phyloP scores from a whole-genome alignment of 1,139 yeast genomes.

The Scheffersomyces parashehatae region DNA sequence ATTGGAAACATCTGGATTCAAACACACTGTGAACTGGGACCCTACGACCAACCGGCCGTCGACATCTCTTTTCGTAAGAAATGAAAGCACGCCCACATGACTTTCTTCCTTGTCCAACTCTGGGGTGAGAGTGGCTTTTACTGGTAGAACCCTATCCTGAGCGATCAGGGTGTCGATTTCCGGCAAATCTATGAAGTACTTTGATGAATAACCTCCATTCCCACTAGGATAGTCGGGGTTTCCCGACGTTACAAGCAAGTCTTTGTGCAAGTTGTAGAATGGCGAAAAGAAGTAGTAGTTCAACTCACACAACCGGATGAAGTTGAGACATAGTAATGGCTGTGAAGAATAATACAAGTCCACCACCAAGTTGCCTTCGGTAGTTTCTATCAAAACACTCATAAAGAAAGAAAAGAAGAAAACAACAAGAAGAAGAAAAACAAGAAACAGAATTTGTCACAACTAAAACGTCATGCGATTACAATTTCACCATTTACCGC shows the following conservation, averaged over 20 bases:
- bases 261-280: constrained; percentile 41
- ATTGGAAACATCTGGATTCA: constrained; percentile 16
- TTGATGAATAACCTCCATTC: constrained; percentile 22
- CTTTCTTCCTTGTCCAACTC: constrained; percentile 16
- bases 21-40: constrained; percentile 29
- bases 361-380: constrained; percentile 52
- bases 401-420: constrained; percentile 21
- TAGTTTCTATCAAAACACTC: constrained; percentile 63
- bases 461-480: background rate
- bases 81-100: constrained; percentile 40
- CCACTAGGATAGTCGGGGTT: constrained; percentile 45
- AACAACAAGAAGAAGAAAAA: constrained; percentile 2
- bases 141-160: too few relatives aligned
- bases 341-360: constrained; percentile 44
- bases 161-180: background rate
- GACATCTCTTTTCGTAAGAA: constrained; percentile 21
- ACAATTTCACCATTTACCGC: too few relatives aligned
- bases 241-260: constrained; percentile 44
- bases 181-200: constrained; percentile 7
- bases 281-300: constrained; percentile 57
- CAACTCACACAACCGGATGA: constrained; percentile 54
- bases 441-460: background rate
- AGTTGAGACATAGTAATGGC: constrained; percentile 45
- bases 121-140: too few relatives aligned
- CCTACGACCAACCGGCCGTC: constrained; percentile 19